These are phyloP conservation scores for Anthracocystis panici-leucophaei DNA, from an alignment of 1,284 basidiomycete species.

Conservation along the genomic window DNA sequence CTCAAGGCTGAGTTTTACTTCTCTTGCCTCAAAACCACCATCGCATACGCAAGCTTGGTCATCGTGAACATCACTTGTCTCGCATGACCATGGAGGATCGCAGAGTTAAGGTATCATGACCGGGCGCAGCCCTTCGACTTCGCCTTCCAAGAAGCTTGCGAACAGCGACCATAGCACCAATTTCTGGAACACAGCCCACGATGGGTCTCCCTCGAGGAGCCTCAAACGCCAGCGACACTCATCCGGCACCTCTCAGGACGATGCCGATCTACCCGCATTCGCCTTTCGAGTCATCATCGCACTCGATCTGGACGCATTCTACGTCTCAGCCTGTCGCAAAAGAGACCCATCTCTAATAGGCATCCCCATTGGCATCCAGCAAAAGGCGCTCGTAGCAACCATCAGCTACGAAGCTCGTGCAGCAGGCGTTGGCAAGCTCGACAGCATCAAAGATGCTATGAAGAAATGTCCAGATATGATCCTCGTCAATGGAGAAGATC, in stretches of 20 bases:
- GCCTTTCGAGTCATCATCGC: slow-evolving; percentile 46
- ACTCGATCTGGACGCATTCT: slow-evolving; percentile 61
- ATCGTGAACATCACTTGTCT: background rate
- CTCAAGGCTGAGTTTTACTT: slow-evolving; percentile 5
- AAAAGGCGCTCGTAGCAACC: slow-evolving; percentile 71
- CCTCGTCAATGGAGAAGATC: slow-evolving; percentile 70
- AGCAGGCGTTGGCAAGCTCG: slow-evolving; percentile 67
- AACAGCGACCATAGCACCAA: slow-evolving; percentile 1
- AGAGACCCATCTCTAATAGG: slow-evolving; percentile 67
- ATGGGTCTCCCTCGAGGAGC: slow-evolving; percentile 2
- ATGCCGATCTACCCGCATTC: background rate
- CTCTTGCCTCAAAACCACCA: background rate
- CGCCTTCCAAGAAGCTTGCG: slow-evolving; percentile 16
- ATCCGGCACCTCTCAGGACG: background rate
- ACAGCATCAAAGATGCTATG: slow-evolving; percentile 65
- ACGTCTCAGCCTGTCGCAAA: slow-evolving; percentile 69
- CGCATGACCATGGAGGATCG: slow-evolving; percentile 13
- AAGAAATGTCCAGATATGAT: slow-evolving; percentile 67
- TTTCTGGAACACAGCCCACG: background rate
- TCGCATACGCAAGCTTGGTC: background rate
- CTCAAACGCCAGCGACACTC: slow-evolving; percentile 22
- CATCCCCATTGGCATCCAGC: slow-evolving; percentile 70
- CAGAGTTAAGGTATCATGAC: slow-evolving; percentile 30
- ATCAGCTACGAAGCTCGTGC: slow-evolving; percentile 70
- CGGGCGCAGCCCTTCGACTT: slow-evolving; percentile 35